Percentiles rank a stretch among this genome's conserved stretches.
Conservation (phyloP, 179 eudicot species). For the Patellifolia procumbens region DNA sequence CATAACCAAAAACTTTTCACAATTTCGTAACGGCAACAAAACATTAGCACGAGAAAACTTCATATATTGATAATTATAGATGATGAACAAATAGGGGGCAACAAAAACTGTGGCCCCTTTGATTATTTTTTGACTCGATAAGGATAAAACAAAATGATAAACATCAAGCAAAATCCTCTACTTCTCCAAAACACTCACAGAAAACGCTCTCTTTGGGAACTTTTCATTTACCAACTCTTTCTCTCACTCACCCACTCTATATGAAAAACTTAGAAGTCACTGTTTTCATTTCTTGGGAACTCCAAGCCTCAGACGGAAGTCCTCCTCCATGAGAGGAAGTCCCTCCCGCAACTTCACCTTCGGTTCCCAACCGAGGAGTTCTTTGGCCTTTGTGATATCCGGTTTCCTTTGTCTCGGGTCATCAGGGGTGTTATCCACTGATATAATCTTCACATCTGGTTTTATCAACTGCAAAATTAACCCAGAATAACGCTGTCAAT, state of each 20-base stretch:
- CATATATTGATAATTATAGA: constrained; percentile 3
- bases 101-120: background rate
- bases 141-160: background rate
- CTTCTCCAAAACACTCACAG: background rate
- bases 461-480: constrained; percentile 63
- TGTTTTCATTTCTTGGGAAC: constrained; percentile 36
- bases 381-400: constrained; percentile 79
- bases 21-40: background rate
- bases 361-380: constrained; percentile 91
- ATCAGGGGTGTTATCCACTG: constrained; percentile 90
- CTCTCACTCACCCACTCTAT: background rate
- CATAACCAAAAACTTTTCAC: too few relatives aligned
- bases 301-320: constrained; percentile 46
- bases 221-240: background rate
- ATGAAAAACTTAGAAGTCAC: background rate
- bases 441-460: constrained; percentile 64
- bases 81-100: constrained; percentile 2
- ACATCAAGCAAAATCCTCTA: background rate
- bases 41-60: background rate
- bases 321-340: constrained; percentile 86
- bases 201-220: constrained; percentile 1
- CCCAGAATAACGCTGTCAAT: background rate
- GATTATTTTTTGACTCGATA: background rate
- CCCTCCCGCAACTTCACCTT: constrained; percentile 80
- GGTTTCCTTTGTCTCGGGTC: constrained; percentile 98